These are phyloP conservation scores for Coemansia aciculifera DNA, from an alignment of 192 early-diverging fungal species.

Conservation along the genomic window DNA sequence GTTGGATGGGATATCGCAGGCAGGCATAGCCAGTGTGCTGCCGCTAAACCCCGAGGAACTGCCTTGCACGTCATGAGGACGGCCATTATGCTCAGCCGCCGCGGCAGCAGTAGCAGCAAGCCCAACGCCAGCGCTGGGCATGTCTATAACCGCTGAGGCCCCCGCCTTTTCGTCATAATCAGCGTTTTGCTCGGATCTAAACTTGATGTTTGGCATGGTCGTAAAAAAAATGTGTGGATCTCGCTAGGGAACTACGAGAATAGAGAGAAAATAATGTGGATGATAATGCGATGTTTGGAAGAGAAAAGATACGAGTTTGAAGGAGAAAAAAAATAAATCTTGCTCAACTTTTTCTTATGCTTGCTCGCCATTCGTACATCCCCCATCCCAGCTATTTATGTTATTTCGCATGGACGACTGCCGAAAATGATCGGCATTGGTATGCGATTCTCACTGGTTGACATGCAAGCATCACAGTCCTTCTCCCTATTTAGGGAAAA, in stretches of 20 bases:
- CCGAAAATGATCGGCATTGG: neutral
- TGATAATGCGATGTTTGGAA: neutral
- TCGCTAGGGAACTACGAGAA: neutral
- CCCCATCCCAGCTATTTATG: neutral
- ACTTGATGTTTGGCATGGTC: constrained; percentile 38
- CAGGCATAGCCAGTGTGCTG: constrained; percentile 41
- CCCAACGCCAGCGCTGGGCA: constrained; percentile 28
- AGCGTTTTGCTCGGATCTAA: constrained; percentile 6
- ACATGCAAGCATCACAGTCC: too few relatives aligned
- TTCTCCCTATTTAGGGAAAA: too few relatives aligned
- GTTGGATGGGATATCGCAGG: constrained; percentile 32
- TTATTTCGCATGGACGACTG: neutral
- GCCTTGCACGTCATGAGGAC: constrained; percentile 1
- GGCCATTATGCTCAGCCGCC: neutral
- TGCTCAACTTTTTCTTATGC: neutral
- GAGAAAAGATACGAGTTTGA: neutral
- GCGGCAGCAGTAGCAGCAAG: neutral
- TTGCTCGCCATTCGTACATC: neutral
- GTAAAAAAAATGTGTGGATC: neutral
- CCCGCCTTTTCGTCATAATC: constrained; percentile 17
- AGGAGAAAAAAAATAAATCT: neutral
- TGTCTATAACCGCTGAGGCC: constrained; percentile 37
- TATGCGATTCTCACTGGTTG: neutral
- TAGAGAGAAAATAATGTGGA: neutral
- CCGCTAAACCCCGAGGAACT: constrained; percentile 19